Evolutionary conservation across 2,329 filamentous ascomycete genomes (phyloP).

Genomic region (Colletotrichum eleusines): DNA sequence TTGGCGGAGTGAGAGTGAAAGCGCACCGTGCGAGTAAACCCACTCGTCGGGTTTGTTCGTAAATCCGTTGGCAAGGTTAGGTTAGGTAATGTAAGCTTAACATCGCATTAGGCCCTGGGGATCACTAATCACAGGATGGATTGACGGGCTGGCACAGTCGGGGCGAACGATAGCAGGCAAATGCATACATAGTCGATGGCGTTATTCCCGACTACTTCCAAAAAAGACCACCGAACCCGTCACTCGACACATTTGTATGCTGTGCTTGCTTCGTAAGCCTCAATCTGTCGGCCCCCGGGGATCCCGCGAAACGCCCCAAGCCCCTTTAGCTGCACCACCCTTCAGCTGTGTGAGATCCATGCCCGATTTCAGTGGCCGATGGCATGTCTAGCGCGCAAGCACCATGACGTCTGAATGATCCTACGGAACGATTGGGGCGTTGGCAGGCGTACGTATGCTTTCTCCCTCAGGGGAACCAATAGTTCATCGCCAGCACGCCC

Average conservation of each 20-base stretch:
- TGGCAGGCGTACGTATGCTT: conserved; percentile 39
- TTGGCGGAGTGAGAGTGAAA: background rate
- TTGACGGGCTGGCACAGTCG: conserved; percentile 2
- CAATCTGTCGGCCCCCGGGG: conserved; percentile 31
- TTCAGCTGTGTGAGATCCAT: conserved; percentile 22
- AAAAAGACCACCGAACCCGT: background rate
- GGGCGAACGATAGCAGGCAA: conserved; percentile 15
- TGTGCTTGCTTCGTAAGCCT: conserved; percentile 39
- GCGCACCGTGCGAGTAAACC: conserved; percentile 25
- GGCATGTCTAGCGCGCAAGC: conserved; percentile 32
- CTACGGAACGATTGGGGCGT: conserved; percentile 17
- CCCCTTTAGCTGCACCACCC: conserved; percentile 29
- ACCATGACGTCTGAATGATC: conserved; percentile 41
- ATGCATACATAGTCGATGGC: conserved; percentile 10
- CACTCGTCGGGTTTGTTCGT: background rate
- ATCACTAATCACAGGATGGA: background rate
- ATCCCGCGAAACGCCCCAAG: conserved; percentile 38
- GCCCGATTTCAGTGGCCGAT: conserved; percentile 28
- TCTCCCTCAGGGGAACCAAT: conserved; percentile 24
- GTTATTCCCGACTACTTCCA: conserved; percentile 33
- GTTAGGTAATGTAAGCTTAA: conserved; percentile 31
- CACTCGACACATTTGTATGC: conserved; percentile 30
- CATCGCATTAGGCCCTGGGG: conserved; percentile 14
- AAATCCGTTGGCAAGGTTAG: conserved; percentile 12
- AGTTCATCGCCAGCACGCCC: conserved; percentile 21